These are phyloP conservation scores for Camellia oleifera DNA, from an alignment of 179 eudicot genomes.

Conservation along the genomic window DNA sequence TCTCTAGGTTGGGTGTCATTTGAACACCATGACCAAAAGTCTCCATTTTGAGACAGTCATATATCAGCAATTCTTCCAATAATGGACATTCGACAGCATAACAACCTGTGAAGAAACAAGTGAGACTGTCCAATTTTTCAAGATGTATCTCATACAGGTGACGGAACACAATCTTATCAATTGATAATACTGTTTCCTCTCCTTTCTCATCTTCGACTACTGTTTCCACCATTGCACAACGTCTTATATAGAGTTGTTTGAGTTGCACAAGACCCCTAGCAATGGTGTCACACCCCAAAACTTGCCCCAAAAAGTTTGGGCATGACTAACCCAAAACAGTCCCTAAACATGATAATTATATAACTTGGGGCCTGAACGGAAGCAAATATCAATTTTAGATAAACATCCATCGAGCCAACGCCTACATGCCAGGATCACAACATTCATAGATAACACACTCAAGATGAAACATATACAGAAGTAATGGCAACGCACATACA, in stretches of 20 bases:
- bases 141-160: neutral
- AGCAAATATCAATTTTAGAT: too few species aligned
- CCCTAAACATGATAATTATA: too few species aligned
- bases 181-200: neutral
- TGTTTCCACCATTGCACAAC: neutral
- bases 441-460: too few species aligned
- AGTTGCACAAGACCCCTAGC: neutral
- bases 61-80: neutral
- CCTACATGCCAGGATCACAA: too few species aligned
- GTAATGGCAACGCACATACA: too few species aligned
- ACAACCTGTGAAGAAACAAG: neutral
- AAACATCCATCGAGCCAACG: too few species aligned
- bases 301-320: too few species aligned
- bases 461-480: too few species aligned
- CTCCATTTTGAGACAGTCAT: neutral
- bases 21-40: neutral
- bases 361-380: too few species aligned
- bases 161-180: neutral
- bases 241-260: neutral
- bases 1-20: neutral
- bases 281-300: neutral
- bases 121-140: neutral
- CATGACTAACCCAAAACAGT: too few species aligned
- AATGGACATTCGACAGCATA: neutral
- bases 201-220: neutral